These are phyloP conservation scores for Hemileccinum impolitum DNA, from an alignment of 768 basidiomycete species.

Conservation along the genomic window DNA sequence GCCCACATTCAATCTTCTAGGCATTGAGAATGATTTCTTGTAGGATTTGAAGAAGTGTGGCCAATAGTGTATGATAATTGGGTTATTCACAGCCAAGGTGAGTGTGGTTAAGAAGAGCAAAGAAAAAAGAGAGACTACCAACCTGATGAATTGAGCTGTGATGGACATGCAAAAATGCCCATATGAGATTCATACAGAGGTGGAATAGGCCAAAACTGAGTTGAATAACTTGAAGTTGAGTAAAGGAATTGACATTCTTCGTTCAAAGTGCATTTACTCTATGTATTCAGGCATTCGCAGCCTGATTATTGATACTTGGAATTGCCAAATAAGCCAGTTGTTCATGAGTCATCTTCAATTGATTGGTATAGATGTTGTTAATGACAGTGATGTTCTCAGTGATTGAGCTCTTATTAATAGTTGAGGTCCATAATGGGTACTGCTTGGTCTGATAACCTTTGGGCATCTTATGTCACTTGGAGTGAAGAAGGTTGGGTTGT, in stretches of 20 bases:
- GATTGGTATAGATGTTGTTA: constrained; percentile 2
- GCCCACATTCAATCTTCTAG: constrained; percentile 28
- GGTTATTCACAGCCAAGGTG: constrained; percentile 31
- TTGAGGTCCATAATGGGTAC: constrained; percentile 1
- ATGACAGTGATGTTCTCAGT: neutral
- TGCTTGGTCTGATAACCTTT: neutral
- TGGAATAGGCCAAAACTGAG: constrained; percentile 29
- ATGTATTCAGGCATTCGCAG: neutral
- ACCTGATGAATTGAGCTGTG: neutral
- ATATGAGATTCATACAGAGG: constrained; percentile 29
- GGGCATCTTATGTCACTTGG: neutral
- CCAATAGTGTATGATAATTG: constrained; percentile 32
- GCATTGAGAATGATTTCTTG: constrained; percentile 32
- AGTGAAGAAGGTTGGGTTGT: neutral
- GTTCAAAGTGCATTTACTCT: neutral
- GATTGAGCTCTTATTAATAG: constrained; percentile 5
- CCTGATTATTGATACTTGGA: neutral
- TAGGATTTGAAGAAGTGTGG: constrained; percentile 26
- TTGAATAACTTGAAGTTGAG: neutral
- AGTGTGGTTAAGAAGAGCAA: constrained; percentile 20
- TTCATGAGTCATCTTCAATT: neutral
- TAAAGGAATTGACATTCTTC: neutral
- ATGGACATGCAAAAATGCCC: constrained; percentile 2
- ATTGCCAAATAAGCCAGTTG: neutral
- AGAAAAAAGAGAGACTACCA: neutral